Evolutionary conservation across 2,329 filamentous ascomycete species (phyloP).

Genomic region (Pseudovirgaria hyperparasitica): DNA sequence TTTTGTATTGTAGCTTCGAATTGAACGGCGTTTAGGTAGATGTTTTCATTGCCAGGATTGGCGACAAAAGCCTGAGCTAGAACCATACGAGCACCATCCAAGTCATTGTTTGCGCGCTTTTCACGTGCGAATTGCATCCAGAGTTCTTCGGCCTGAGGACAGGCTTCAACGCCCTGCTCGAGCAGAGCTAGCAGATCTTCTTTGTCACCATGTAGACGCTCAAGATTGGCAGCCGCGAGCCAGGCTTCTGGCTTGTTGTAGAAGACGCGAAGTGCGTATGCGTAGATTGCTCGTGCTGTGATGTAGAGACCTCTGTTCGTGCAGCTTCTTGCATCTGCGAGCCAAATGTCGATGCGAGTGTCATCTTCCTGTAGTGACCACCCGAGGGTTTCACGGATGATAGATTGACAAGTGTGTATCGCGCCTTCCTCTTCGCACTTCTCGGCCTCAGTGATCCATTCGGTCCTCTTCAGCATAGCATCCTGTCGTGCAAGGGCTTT

Average conservation of each 20-base stretch:
- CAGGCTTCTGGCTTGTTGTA: conserved; percentile 78
- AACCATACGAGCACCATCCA: conserved; percentile 75
- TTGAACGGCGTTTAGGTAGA: conserved; percentile 93
- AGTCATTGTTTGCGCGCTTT: conserved; percentile 79
- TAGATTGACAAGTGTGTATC: conserved; percentile 71
- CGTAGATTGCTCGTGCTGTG: conserved; percentile 87
- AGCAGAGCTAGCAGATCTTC: conserved; percentile 75
- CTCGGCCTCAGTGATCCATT: conserved; percentile 93
- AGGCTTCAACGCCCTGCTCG: conserved; percentile 87
- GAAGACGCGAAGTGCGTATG: conserved; percentile 81
- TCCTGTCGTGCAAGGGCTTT: conserved; percentile 80
- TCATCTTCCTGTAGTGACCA: conserved; percentile 94
- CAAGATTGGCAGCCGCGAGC: conserved; percentile 81
- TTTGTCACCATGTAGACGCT: conserved; percentile 75
- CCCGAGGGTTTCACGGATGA: conserved; percentile 83
- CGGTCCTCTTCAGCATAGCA: conserved; percentile 93
- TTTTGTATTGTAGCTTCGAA: conserved; percentile 85
- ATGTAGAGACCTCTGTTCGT: conserved; percentile 74
- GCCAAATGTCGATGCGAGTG: conserved; percentile 89
- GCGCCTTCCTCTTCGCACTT: conserved; percentile 89
- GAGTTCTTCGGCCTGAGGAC: conserved; percentile 77
- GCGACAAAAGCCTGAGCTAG: conserved; percentile 85
- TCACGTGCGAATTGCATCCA: conserved; percentile 97
- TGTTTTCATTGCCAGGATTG: conserved; percentile 93
- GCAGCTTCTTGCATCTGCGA: conserved; percentile 78